A percentile compares a stretch with the other conserved stretches of the same genome.
Conservation (phyloP, 108 stramenopile genomes). For the Skeletonema costatum region DNA sequence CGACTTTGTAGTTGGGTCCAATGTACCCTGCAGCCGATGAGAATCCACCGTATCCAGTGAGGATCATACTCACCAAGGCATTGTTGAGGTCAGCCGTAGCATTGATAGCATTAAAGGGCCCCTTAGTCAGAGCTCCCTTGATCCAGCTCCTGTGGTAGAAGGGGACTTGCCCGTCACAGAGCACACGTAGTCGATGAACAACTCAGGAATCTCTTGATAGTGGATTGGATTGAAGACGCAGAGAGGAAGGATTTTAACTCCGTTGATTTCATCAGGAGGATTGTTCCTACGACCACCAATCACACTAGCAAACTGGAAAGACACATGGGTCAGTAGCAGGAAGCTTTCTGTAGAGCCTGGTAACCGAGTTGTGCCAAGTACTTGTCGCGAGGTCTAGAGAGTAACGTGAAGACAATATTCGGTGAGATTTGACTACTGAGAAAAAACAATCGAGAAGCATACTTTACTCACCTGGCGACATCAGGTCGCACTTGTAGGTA, state of each 20-base stretch:
- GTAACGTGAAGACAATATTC: background rate
- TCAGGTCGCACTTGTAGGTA: conserved; percentile 66
- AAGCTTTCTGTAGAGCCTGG: conserved; percentile 53
- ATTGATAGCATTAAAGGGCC: conserved; percentile 65
- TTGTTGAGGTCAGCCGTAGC: conserved; percentile 66
- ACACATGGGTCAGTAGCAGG: conserved; percentile 49
- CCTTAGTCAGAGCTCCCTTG: conserved; percentile 57
- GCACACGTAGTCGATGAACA: conserved; percentile 64
- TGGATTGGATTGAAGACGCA: conserved; percentile 65
- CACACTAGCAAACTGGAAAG: conserved; percentile 61
- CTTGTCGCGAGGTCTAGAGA: conserved; percentile 34
- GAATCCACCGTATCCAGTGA: conserved; percentile 58
- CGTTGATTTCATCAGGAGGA: conserved; percentile 63
- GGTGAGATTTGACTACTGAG: background rate
- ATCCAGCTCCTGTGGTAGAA: conserved; percentile 59
- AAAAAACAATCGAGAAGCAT: background rate
- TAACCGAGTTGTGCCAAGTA: conserved; percentile 59
- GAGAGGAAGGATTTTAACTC: conserved; percentile 54
- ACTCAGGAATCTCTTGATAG: conserved; percentile 61
- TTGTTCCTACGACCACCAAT: conserved; percentile 62
- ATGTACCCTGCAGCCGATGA: conserved; percentile 61
- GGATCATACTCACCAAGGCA: conserved; percentile 58
- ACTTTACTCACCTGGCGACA: conserved; percentile 15
- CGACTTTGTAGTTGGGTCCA: conserved; percentile 60
- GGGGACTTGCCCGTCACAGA: conserved; percentile 64